A percentile compares a stretch with the other conserved stretches of the same genome.
These are phyloP conservation scores for Lachancea thermotolerans DNA, from an alignment of 805 yeast species.

Conservation along the genomic window DNA sequence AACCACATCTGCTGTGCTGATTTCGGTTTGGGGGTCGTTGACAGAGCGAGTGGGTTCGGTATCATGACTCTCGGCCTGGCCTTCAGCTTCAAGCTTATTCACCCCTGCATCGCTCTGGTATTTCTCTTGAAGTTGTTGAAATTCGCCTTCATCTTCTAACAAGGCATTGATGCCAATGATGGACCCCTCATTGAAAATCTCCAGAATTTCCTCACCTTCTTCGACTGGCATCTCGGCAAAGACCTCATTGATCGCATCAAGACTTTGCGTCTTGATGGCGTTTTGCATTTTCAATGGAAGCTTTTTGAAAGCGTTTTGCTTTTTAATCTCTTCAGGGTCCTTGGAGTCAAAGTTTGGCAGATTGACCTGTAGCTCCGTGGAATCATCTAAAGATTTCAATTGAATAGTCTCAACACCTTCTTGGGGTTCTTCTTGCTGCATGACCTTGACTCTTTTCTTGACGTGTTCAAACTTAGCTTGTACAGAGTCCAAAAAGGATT, in stretches of 20 bases:
- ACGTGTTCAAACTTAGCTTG: conserved; percentile 71
- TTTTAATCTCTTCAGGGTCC: conserved; percentile 36
- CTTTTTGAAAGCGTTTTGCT: conserved; percentile 49
- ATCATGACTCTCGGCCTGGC: conserved; percentile 8
- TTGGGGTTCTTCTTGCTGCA: conserved; percentile 44
- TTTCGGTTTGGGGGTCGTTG: conserved; percentile 8
- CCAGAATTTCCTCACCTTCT: conserved; percentile 75
- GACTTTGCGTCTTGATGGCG: conserved; percentile 64
- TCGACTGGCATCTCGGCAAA: conserved; percentile 65
- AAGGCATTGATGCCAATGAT: conserved; percentile 77
- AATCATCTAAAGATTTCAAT: conserved; percentile 80
- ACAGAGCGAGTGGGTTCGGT: conserved; percentile 12
- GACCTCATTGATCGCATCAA: conserved; percentile 78
- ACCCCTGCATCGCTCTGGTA: conserved; percentile 27
- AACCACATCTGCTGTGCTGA: conserved; percentile 35
- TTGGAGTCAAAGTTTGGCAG: conserved; percentile 54
- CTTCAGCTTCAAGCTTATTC: conserved; percentile 17
- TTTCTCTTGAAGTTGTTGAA: conserved; percentile 46
- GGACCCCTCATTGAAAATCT: conserved; percentile 68
- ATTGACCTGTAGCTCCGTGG: conserved; percentile 62
- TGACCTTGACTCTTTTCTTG: conserved; percentile 60
- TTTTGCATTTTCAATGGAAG: conserved; percentile 57
- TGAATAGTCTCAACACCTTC: conserved; percentile 78
- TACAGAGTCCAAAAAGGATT: conserved; percentile 68
- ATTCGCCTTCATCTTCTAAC: conserved; percentile 66